Conservation (phyloP, 345 rosid genomes). For the Limnanthes douglasii region DNA sequence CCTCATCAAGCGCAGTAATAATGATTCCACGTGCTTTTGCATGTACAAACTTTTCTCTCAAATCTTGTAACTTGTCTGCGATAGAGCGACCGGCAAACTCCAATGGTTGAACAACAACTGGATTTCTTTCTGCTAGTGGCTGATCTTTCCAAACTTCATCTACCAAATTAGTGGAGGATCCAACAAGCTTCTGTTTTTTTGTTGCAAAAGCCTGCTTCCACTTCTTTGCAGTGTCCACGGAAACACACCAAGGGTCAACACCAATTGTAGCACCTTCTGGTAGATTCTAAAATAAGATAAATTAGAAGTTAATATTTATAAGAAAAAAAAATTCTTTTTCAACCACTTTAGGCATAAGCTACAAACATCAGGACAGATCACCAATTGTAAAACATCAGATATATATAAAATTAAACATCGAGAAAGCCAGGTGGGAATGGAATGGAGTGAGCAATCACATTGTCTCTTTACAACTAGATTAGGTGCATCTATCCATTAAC, state of each 20-base stretch:
- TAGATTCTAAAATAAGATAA: conserved; percentile 45
- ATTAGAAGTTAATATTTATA: too few relatives aligned
- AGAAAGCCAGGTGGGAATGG: too few relatives aligned
- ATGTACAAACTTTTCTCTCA: conserved; percentile 45
- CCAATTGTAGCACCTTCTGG: conserved; percentile 56
- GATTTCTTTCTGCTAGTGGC: conserved; percentile 47
- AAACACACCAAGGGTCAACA: conserved; percentile 79
- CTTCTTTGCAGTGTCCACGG: conserved; percentile 66
- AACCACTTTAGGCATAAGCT: too few relatives aligned
- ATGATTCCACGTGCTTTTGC: conserved; percentile 53
- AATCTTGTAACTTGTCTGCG: conserved; percentile 36
- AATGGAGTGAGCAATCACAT: too few relatives aligned
- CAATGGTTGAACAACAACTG: conserved; percentile 46
- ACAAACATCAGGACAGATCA: too few relatives aligned
- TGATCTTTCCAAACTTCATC: conserved; percentile 74
- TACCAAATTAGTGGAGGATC: conserved; percentile 59
- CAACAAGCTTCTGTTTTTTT: conserved; percentile 55
- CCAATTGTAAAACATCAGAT: too few relatives aligned
- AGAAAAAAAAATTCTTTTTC: too few relatives aligned
- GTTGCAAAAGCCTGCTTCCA: conserved; percentile 55
- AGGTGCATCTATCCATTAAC: too few relatives aligned
- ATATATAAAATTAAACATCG: too few relatives aligned
- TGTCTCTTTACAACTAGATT: too few relatives aligned
- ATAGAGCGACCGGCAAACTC: conserved; percentile 60
- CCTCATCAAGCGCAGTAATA: conserved; percentile 86